phyloP scores from a whole-genome alignment of 805 yeast genomes.

The Nakazawaea laoshanensis region DNA sequence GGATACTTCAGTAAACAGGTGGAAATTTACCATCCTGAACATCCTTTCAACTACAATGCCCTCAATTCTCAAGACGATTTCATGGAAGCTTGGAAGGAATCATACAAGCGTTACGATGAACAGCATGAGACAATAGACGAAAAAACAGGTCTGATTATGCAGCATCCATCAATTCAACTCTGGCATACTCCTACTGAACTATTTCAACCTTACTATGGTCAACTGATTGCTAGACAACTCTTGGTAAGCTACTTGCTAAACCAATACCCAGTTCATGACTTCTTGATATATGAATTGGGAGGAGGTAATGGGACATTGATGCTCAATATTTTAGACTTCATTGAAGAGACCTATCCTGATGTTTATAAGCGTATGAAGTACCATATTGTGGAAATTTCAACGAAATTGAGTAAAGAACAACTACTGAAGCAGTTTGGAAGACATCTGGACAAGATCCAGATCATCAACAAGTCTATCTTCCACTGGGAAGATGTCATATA shows the following conservation, averaged over 20 bases:
- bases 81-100: conserved; percentile 55
- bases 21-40: conserved; percentile 60
- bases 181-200: conserved; percentile 92
- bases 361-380: conserved; percentile 63
- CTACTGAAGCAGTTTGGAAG: conserved; percentile 21
- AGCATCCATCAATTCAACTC: conserved; percentile 45
- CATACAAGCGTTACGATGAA: conserved; percentile 46
- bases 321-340: conserved; percentile 62
- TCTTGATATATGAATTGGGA: conserved; percentile 79
- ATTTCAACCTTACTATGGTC: conserved; percentile 79
- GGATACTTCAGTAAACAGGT: conserved; percentile 80
- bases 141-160: conserved; percentile 11
- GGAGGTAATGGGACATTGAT: conserved; percentile 87
- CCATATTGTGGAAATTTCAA: conserved; percentile 64
- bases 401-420: conserved; percentile 54
- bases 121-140: conserved; percentile 13
- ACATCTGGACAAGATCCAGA: conserved; percentile 49
- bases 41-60: conserved; percentile 54
- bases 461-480: conserved; percentile 68
- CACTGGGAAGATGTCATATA: conserved; percentile 56
- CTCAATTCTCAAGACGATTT: conserved; percentile 62
- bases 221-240: conserved; percentile 75
- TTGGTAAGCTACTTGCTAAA: conserved; percentile 63
- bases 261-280: conserved; percentile 59
- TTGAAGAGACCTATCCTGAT: conserved; percentile 57